Evolutionary conservation across 768 basidiomycete genomes (phyloP).

Genomic region (Sistotremastrum niveocremeum): DNA sequence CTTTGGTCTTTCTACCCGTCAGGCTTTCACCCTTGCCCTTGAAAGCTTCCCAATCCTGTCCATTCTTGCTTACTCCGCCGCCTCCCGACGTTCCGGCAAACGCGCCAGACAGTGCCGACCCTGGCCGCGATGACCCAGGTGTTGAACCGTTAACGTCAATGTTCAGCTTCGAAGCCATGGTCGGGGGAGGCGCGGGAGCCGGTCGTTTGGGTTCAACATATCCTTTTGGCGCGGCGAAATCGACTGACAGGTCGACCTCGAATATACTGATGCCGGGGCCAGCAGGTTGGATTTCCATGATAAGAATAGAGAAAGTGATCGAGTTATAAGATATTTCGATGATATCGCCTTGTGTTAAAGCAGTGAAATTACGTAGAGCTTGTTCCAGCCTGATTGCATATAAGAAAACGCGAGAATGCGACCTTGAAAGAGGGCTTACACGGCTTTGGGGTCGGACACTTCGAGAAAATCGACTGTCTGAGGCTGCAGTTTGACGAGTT

Average conservation of each 20-base stretch:
- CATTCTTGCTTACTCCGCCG: constrained; percentile 49
- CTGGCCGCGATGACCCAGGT: constrained; percentile 74
- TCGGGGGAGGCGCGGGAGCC: constrained; percentile 64
- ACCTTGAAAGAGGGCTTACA: constrained; percentile 41
- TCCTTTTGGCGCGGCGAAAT: constrained; percentile 85
- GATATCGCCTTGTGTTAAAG: constrained; percentile 88
- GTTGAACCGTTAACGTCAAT: constrained; percentile 83
- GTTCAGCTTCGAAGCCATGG: constrained; percentile 95
- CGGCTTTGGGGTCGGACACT: constrained; percentile 94
- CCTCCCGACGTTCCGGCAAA: constrained; percentile 42
- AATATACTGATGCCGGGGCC: constrained; percentile 80
- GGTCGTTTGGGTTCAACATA: constrained; percentile 91
- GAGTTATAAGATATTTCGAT: constrained; percentile 97
- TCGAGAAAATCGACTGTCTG: constrained; percentile 93
- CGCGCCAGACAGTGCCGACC: constrained; percentile 56
- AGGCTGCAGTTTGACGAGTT: constrained; percentile 92
- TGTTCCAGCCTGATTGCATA: constrained; percentile 64
- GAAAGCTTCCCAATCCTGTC: constrained; percentile 89
- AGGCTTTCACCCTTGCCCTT: constrained; percentile 91
- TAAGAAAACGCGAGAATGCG: not conserved
- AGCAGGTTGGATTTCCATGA: constrained; percentile 87
- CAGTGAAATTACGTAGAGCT: constrained; percentile 84
- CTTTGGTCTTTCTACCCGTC: constrained; percentile 84
- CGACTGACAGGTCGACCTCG: constrained; percentile 96
- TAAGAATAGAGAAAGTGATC: constrained; percentile 86